Evolutionary conservation across 176 grass and related monocot species (phyloP), one percentile per base, ranked within the genome.

Genomic region (Avena eriantha): DNA sequence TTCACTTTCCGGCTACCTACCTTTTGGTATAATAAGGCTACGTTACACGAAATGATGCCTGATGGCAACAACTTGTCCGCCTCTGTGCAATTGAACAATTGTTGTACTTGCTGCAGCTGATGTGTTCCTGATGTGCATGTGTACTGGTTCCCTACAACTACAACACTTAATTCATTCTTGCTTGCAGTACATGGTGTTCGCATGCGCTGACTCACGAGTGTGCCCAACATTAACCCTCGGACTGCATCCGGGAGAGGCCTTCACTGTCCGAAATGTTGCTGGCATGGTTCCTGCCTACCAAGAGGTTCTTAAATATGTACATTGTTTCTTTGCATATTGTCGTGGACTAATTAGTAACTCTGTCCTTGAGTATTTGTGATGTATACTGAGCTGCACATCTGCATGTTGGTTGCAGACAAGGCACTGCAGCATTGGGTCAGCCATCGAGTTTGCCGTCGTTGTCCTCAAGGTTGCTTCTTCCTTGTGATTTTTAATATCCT

Each of bases 151-250:
- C n/a, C 22, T 14, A 74, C 43, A 49, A 74, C 22, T 14, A 74
- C 43, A 49, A 74, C 14, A 34, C 19, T 78, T 69, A 85, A 48
- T 76, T 55, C 47, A 10, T 77, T 76, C 26, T 83, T 87, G 7
- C 58, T 78, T 87, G 79, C 88, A 94, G 90, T 98, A 91, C 85
- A 93, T 95, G 95, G 91, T 98, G 85, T 98, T 98, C 56, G 89
- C 93, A 7, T 97, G 93, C 36, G 80, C 95, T 31, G 95, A 93
- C 57, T 95, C 87, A 0, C 95, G 91, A 48, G 91, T 95, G 79
- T 97, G 93, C 89, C 95, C 91, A n/a, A 95, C 87, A 17, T 87
- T 95, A 70, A 87, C 78, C 46, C 82, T 97, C n/a, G 83, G 78
- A 26, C 85, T 95, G 71, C 54, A 93, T 54, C 95, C 95, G 10